Conservation (phyloP, 2,329 filamentous ascomycete species). For the Amylocarpus encephaloides region DNA sequence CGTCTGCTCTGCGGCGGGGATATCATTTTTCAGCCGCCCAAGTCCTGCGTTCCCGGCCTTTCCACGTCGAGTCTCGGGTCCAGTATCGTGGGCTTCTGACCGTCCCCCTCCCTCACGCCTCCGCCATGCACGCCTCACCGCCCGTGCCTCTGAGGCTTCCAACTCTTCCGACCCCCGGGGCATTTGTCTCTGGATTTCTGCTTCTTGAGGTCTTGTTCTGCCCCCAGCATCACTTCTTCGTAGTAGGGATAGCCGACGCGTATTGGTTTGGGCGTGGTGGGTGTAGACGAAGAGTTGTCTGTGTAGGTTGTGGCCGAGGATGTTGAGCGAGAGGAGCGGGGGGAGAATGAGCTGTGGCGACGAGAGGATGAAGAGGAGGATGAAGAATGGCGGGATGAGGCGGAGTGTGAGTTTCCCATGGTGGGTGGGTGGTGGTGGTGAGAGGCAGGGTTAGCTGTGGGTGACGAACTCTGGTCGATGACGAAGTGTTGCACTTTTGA, state of each 20-base stretch:
- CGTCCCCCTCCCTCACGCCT: no score
- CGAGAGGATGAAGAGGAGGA: neutral
- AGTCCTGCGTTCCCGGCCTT: no score
- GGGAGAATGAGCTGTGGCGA: no score
- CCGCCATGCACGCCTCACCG: no score
- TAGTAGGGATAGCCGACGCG: slow-evolving; percentile 3
- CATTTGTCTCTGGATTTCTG: neutral
- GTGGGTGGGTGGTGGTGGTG: neutral
- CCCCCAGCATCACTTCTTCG: slow-evolving; percentile 1
- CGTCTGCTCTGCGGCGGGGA: no score
- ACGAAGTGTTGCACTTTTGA: no score
- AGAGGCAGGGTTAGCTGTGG: neutral
- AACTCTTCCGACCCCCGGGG: neutral
- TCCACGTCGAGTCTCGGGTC: no score
- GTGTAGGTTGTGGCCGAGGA: neutral
- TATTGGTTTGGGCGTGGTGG: neutral
- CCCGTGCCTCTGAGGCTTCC: no score
- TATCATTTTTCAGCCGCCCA: no score
- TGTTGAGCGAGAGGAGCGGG: no score
- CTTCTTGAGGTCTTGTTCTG: neutral
- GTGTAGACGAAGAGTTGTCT: neutral
- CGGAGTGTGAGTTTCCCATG: neutral
- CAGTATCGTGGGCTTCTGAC: no score
- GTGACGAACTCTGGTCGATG: neutral
- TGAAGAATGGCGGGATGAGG: neutral